phyloP scores from a whole-genome alignment of 2,329 filamentous ascomycete species.

The Colletotrichum tanaceti region DNA sequence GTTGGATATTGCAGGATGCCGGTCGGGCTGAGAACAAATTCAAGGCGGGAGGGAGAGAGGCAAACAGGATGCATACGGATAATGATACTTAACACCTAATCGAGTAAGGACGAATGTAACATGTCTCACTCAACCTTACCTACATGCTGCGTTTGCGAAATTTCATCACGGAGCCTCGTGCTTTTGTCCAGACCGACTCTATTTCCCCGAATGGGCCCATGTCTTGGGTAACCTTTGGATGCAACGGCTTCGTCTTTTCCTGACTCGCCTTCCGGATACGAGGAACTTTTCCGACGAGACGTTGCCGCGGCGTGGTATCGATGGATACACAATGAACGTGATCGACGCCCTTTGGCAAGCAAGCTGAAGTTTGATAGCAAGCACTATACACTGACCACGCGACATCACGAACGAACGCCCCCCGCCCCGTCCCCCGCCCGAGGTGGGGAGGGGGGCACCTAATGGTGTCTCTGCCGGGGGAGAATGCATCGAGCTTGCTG shows the following conservation, averaged over 20 bases:
- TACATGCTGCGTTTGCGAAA: constrained; percentile 25
- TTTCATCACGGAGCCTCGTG: constrained; percentile 32
- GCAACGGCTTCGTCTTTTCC: neutral
- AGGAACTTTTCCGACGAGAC: constrained; percentile 12
- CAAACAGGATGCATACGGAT: constrained; percentile 15
- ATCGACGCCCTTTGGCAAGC: neutral
- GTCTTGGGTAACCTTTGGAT: constrained; percentile 22
- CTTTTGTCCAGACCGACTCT: constrained; percentile 5
- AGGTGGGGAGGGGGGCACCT: neutral
- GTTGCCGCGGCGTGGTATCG: constrained; percentile 4
- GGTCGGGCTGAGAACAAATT: neutral
- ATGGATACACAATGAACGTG: constrained; percentile 12
- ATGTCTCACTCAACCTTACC: constrained; percentile 35
- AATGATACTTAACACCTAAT: constrained; percentile 37
- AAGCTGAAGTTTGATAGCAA: neutral
- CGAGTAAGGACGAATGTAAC: neutral
- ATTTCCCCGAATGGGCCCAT: constrained; percentile 6
- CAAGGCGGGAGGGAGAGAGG: neutral
- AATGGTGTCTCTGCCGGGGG: neutral
- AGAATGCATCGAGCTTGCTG: neutral
- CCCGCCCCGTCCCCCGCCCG: neutral
- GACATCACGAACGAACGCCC: constrained; percentile 5
- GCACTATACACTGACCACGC: neutral
- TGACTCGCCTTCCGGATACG: constrained; percentile 15
- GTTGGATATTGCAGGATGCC: neutral